These are phyloP conservation scores for Proliferodiscus dingleyae DNA, from an alignment of 2,329 filamentous ascomycete species.

Conservation along the genomic window DNA sequence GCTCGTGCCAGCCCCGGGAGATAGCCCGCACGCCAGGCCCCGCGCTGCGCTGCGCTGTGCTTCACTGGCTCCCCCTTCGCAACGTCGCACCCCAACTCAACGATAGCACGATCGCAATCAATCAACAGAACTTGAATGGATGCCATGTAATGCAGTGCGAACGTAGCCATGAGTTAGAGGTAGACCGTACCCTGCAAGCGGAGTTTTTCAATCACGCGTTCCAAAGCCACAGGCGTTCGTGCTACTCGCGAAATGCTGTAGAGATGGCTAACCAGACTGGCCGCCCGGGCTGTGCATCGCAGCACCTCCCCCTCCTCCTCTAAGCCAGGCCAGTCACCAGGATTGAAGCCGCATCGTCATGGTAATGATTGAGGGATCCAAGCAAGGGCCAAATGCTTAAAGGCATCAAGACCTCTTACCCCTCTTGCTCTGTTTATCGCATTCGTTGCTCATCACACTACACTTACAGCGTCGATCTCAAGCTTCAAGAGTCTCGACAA, in stretches of 20 bases:
- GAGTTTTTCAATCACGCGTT: neutral
- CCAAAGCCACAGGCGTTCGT: neutral
- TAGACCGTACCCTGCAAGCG: neutral
- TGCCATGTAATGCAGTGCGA: too few species aligned
- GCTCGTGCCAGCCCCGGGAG: too few species aligned
- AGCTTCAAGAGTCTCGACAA: neutral
- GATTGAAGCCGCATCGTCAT: neutral
- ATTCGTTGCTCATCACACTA: neutral
- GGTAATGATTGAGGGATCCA: neutral
- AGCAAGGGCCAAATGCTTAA: neutral
- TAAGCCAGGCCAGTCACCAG: neutral
- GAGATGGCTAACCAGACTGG: neutral
- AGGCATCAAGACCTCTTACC: neutral
- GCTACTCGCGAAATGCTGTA: neutral
- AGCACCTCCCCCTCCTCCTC: neutral
- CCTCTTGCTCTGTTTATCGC: neutral
- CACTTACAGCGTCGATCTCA: neutral
- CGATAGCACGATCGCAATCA: neutral
- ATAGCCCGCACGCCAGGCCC: too few species aligned
- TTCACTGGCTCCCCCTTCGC: too few species aligned
- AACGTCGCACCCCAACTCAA: neutral
- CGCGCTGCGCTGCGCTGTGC: too few species aligned
- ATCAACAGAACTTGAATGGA: neutral
- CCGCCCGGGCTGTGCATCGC: neutral
- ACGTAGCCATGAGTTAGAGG: neutral